phyloP scores from a whole-genome alignment of 371 early-diverging fungal genomes.

The Rhizomucor miehei region DNA sequence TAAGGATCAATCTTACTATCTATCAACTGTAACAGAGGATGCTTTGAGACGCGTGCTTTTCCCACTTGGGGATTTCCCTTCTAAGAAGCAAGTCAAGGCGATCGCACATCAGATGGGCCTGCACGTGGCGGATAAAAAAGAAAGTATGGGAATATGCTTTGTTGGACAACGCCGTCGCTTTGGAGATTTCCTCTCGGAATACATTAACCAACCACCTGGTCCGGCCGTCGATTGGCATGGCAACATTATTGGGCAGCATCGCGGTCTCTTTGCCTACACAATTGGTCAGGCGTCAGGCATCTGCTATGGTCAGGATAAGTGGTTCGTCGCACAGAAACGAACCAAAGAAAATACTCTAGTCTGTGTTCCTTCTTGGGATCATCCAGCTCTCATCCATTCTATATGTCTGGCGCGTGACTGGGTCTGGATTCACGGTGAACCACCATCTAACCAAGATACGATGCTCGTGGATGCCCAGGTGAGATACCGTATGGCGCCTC shows the following conservation, averaged over 20 bases:
- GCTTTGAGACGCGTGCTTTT: constrained; percentile 68
- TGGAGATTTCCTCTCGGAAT: constrained; percentile 73
- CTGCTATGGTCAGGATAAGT: constrained; percentile 54
- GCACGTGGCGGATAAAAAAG: constrained; percentile 67
- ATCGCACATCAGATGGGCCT: constrained; percentile 64
- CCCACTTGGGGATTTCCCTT: constrained; percentile 73
- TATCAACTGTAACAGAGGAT: constrained; percentile 63
- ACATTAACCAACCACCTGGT: constrained; percentile 61
- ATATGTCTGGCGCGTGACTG: constrained; percentile 37
- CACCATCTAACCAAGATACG: constrained; percentile 6
- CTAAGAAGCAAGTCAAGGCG: constrained; percentile 70
- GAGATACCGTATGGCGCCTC: constrained; percentile 43
- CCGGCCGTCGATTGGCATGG: constrained; percentile 58
- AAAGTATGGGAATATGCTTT: constrained; percentile 97
- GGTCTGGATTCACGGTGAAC: constrained; percentile 39
- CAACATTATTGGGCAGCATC: constrained; percentile 58
- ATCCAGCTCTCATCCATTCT: constrained; percentile 37
- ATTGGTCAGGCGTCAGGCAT: constrained; percentile 74
- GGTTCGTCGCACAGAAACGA: constrained; percentile 48
- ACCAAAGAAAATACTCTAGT: constrained; percentile 30
- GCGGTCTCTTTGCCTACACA: constrained; percentile 70
- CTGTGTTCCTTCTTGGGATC: constrained; percentile 42
- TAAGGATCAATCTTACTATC: constrained; percentile 94
- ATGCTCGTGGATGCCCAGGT: constrained; percentile 38
- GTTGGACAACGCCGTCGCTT: constrained; percentile 81